Evolutionary conservation across 2,329 filamentous ascomycete genomes (phyloP).

Genomic region (Rhynchosporium agropyri): DNA sequence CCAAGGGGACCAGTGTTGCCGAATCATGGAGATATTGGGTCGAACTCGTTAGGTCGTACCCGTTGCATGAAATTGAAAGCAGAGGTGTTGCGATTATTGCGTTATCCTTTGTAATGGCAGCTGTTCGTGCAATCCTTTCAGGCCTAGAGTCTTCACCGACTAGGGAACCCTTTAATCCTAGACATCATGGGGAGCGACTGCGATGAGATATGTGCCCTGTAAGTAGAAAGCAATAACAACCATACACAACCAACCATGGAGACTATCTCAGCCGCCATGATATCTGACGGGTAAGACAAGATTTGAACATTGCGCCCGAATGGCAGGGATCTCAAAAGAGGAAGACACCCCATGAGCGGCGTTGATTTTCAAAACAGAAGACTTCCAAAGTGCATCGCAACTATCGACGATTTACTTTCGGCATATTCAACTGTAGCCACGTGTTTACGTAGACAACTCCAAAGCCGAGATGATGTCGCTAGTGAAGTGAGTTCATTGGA

Average conservation of each 20-base stretch:
- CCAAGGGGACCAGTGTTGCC: neutral
- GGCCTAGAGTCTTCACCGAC: neutral
- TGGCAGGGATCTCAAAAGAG: neutral
- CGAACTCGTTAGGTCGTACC: neutral
- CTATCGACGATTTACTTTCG: neutral
- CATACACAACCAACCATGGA: neutral
- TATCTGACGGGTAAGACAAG: neutral
- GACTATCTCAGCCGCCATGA: neutral
- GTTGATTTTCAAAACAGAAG: too few species aligned
- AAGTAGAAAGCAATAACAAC: too few species aligned
- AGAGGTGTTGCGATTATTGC: conserved; percentile 14
- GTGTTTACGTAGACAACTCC: neutral
- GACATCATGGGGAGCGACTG: neutral
- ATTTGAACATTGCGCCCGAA: neutral
- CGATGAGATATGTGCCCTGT: neutral
- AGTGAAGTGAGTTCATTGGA: neutral
- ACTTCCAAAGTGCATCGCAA: conserved; percentile 4
- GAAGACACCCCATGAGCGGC: neutral
- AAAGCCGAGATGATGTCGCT: neutral
- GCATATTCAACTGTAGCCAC: neutral
- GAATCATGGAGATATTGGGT: conserved; percentile 1
- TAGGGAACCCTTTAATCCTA: neutral
- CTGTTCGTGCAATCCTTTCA: neutral
- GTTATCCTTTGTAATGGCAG: conserved; percentile 2
- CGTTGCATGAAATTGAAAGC: conserved; percentile 4